Conservation (phyloP, 2,329 filamentous ascomycete genomes). For the Helminthosporium solani region DNA sequence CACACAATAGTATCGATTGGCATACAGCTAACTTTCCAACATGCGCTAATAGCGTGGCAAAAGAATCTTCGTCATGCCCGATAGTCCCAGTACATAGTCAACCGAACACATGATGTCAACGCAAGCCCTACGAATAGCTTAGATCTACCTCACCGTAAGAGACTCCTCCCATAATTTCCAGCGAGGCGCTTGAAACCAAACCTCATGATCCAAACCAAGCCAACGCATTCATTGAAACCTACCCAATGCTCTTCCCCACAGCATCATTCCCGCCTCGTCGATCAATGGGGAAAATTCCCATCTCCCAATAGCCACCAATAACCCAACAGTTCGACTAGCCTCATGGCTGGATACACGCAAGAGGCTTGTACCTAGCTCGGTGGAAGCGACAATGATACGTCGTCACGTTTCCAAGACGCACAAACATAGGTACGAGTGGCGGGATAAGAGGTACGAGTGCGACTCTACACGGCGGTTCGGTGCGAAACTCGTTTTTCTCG, state of each 20-base stretch:
- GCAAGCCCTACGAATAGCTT: too few species aligned
- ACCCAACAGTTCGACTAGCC: neutral
- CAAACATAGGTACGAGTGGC: neutral
- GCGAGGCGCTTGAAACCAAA: too few species aligned
- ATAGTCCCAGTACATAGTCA: too few species aligned
- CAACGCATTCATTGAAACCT: neutral
- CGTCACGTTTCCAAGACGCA: neutral
- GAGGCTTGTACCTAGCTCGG: neutral
- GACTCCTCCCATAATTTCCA: too few species aligned
- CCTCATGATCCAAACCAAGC: too few species aligned
- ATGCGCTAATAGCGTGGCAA: too few species aligned
- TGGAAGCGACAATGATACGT: neutral
- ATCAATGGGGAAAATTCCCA: neutral
- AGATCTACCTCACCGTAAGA: too few species aligned
- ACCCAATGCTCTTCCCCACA: neutral
- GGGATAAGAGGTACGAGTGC: neutral
- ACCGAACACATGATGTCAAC: too few species aligned
- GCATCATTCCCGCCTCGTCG: neutral
- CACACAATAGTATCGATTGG: too few species aligned
- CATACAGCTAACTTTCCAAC: too few species aligned
- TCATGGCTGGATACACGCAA: neutral
- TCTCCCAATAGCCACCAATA: neutral
- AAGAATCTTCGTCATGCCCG: too few species aligned
- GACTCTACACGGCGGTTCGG: neutral
- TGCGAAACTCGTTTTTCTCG: neutral